Conservation (phyloP, 306 rosid species). For the Dalbergia cochinchinensis region DNA sequence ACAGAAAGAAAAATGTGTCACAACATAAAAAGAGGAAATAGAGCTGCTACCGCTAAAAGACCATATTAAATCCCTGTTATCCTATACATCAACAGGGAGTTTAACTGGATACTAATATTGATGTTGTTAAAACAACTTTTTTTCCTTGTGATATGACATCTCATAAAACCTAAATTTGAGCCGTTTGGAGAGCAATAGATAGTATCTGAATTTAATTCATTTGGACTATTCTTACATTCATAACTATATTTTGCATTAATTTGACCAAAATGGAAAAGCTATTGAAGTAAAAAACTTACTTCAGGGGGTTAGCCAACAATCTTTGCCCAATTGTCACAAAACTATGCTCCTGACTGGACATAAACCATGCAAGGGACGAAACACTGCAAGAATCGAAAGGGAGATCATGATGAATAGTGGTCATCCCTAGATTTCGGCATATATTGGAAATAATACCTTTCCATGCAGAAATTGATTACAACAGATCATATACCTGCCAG, state of each 20-base stretch:
- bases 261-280: neutral
- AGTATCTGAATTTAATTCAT: too few relatives aligned
- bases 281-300: conserved; percentile 49
- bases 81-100: too few relatives aligned
- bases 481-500: conserved; percentile 83
- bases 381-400: conserved; percentile 72
- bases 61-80: neutral
- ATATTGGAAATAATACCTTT: conserved; percentile 30
- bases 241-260: neutral
- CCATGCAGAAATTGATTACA: conserved; percentile 39
- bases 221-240: neutral
- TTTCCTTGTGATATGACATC: too few relatives aligned
- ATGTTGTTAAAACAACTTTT: too few relatives aligned
- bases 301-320: conserved; percentile 89
- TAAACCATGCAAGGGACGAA: conserved; percentile 98
- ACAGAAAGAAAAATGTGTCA: neutral
- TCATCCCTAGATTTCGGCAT: conserved; percentile 16
- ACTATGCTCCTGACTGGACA: conserved; percentile 95
- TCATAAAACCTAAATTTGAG: too few relatives aligned
- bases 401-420: conserved; percentile 26
- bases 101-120: too few relatives aligned
- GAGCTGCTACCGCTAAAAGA: neutral
- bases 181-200: too few relatives aligned
- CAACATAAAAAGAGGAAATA: conserved; percentile 21
- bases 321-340: conserved; percentile 98